Evolutionary conservation across 495 filamentous ascomycete genomes (phyloP).

Genomic region (Neurospora sp.): DNA sequence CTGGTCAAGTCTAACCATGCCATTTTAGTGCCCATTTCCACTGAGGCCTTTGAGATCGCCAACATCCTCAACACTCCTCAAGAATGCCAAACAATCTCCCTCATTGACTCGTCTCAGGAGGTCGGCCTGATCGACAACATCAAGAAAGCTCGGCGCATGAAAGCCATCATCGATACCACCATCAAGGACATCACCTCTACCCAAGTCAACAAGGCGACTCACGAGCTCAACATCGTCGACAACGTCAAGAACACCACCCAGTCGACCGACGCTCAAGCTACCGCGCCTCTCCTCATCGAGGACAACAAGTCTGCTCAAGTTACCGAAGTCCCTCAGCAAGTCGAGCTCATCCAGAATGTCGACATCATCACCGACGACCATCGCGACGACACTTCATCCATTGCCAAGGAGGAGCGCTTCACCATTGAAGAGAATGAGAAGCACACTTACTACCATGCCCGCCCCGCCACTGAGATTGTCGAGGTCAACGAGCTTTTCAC

Average conservation of each 20-base stretch:
- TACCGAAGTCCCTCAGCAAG: neutral
- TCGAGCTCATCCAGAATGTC: neutral
- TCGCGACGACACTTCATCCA: neutral
- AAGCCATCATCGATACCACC: neutral
- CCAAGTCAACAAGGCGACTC: neutral
- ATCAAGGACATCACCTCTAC: neutral
- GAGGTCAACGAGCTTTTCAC: neutral
- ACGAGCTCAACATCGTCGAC: neutral
- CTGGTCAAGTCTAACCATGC: neutral
- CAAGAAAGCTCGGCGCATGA: neutral
- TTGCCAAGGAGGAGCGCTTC: neutral
- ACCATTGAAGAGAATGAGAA: neutral
- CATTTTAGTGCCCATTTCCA: neutral
- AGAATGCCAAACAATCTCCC: neutral
- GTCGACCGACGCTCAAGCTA: neutral
- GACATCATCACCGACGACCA: neutral
- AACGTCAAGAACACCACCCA: neutral
- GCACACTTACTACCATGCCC: neutral
- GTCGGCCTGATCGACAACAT: neutral
- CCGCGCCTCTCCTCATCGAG: neutral
- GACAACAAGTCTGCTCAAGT: neutral
- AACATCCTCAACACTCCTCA: neutral
- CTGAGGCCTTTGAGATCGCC: neutral
- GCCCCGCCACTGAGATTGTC: neutral
- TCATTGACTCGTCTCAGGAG: neutral